These are phyloP conservation scores for Clonostachys solani DNA, from an alignment of 2,329 filamentous ascomycete species.

Conservation along the genomic window DNA sequence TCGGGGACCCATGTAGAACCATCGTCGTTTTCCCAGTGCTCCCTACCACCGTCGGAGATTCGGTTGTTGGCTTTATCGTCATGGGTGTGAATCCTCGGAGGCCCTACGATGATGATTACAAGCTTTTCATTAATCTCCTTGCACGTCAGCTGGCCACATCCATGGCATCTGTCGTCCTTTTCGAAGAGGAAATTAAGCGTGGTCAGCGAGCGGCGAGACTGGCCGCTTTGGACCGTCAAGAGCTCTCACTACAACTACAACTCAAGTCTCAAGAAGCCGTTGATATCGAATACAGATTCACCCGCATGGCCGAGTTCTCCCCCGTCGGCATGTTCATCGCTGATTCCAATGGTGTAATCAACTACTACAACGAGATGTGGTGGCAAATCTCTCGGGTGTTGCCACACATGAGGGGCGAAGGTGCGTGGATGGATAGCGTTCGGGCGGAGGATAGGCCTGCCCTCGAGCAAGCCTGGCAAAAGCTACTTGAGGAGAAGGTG, in stretches of 20 bases:
- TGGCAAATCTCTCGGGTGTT: constrained; percentile 65
- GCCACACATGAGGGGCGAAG: constrained; percentile 39
- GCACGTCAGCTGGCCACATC: constrained; percentile 75
- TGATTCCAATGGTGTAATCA: constrained; percentile 65
- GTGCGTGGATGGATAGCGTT: constrained; percentile 70
- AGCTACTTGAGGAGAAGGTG: constrained; percentile 55
- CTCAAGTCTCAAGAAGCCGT: constrained; percentile 57
- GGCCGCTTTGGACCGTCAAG: constrained; percentile 71
- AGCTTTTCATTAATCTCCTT: constrained; percentile 70
- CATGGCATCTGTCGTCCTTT: constrained; percentile 75
- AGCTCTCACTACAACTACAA: constrained; percentile 71
- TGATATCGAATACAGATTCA: constrained; percentile 74
- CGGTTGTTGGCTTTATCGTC: constrained; percentile 72
- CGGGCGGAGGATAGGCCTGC: constrained; percentile 59
- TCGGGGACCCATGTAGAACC: constrained; percentile 64
- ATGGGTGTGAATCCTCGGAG: constrained; percentile 75
- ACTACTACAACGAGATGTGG: constrained; percentile 79
- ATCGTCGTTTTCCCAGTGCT: constrained; percentile 77
- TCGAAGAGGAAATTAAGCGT: constrained; percentile 76
- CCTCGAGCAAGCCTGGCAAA: constrained; percentile 58
- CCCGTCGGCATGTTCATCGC: constrained; percentile 85
- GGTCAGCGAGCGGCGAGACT: constrained; percentile 70
- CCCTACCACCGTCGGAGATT: constrained; percentile 66
- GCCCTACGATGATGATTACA: constrained; percentile 78
- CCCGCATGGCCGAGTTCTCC: constrained; percentile 78